Evolutionary conservation across 495 filamentous ascomycete species (phyloP).

Genomic region (Talaromyces wortmannii): DNA sequence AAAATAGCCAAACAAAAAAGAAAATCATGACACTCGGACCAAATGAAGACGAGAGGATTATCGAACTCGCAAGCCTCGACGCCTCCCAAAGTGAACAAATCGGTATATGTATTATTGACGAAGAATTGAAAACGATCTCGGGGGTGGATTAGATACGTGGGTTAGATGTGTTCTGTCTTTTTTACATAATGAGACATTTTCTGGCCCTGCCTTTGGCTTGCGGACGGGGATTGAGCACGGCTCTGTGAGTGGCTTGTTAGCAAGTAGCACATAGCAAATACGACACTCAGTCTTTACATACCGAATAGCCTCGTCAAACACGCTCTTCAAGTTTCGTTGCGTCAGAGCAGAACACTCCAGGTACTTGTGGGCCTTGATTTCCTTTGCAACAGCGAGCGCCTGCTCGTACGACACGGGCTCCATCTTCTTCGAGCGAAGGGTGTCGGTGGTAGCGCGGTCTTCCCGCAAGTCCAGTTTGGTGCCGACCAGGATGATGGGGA

Average conservation of each 20-base stretch:
- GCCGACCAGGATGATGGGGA: constrained; percentile 94
- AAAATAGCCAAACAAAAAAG: background rate
- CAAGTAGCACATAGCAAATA: background rate
- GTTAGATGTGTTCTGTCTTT: background rate
- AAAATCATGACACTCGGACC: no score
- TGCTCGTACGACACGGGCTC: constrained; percentile 86
- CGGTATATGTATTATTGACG: background rate
- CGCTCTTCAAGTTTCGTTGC: constrained; percentile 91
- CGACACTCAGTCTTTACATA: no score
- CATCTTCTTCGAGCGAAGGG: constrained; percentile 80
- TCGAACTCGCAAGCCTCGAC: background rate
- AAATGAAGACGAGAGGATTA: background rate
- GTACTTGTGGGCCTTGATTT: constrained; percentile 91
- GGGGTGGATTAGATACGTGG: background rate
- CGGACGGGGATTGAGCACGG: constrained; percentile 75
- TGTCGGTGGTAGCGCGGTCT: constrained; percentile 71
- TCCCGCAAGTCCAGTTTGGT: constrained; percentile 96
- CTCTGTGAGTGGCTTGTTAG: constrained; percentile 37
- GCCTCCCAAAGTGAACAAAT: background rate
- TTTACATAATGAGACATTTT: constrained; percentile 75
- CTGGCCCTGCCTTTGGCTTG: constrained; percentile 54
- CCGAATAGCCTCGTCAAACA: constrained; percentile 97
- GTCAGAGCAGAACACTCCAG: constrained; percentile 97
- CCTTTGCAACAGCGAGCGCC: constrained; percentile 76
- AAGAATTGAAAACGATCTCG: constrained; percentile 5